A percentile compares a stretch with the other conserved stretches of the same genome.
Evolutionary conservation across 163 green algal genomes (phyloP).

Genomic region (Chloromonas sp.): DNA sequence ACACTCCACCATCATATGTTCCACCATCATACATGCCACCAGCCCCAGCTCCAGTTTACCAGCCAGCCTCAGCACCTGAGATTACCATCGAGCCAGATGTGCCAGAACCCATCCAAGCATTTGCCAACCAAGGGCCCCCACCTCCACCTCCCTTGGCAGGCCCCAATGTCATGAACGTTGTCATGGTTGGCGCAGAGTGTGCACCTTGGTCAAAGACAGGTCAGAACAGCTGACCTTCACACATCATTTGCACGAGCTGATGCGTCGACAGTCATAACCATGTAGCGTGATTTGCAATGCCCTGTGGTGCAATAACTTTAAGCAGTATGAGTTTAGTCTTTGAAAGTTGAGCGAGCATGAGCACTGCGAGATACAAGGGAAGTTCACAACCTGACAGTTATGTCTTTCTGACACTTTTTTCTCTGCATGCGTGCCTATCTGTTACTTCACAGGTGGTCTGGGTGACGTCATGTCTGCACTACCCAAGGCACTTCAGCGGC

Average conservation of each 20-base stretch:
- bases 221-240: conserved; percentile 14
- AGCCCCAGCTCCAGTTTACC: too few species aligned
- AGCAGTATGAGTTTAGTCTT: background rate
- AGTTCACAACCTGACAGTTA: too few species aligned
- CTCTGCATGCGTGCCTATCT: background rate
- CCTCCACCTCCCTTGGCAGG: conserved; percentile 37
- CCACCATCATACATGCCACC: background rate
- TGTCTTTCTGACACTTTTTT: too few species aligned
- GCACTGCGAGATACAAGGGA: too few species aligned
- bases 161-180: conserved; percentile 84
- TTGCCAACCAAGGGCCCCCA: conserved; percentile 8
- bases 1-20: background rate
- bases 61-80: background rate
- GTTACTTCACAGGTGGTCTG: conserved; percentile 64
- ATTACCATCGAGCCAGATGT: background rate
- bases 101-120: background rate
- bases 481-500: conserved; percentile 75
- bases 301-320: background rate
- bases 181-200: conserved; percentile 90
- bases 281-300: too few species aligned
- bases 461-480: conserved; percentile 91
- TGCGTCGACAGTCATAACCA: too few species aligned
- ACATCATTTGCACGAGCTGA: background rate
- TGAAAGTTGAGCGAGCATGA: too few species aligned
- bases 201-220: conserved; percentile 94